These are phyloP conservation scores for Pedinophyceae sp. DNA, from an alignment of 139 green algal species.

Conservation along the genomic window DNA sequence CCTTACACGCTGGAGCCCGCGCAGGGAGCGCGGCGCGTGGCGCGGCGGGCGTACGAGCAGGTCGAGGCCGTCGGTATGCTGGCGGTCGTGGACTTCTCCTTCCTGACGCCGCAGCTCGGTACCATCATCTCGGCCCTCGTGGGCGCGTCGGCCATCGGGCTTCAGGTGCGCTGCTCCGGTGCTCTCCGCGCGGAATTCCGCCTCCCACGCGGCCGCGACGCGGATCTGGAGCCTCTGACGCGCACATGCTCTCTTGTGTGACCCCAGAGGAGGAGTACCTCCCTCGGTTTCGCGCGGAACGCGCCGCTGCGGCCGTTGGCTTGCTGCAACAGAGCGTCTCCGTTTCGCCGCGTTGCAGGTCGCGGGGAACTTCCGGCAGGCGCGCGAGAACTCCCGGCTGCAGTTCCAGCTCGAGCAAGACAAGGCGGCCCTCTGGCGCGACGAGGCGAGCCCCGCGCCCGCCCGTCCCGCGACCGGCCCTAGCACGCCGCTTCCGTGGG, in stretches of 20 bases:
- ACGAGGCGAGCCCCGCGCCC: constrained; percentile 6
- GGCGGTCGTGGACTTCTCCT: too few species aligned
- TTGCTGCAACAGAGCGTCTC: too few species aligned
- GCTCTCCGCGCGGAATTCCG: constrained; percentile 27
- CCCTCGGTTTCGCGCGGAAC: not conserved
- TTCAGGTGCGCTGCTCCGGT: constrained; percentile 35
- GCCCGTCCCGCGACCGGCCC: constrained; percentile 13
- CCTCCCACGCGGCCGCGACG: constrained; percentile 22
- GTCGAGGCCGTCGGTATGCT: too few species aligned
- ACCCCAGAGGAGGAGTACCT: not conserved
- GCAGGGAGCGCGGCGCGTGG: too few species aligned
- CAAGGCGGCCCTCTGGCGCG: too few species aligned
- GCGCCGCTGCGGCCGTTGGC: too few species aligned
- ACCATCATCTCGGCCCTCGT: constrained; percentile 28
- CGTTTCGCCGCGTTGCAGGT: too few species aligned
- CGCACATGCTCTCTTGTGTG: not conserved
- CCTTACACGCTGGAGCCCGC: too few species aligned
- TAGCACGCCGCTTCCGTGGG: constrained; percentile 17
- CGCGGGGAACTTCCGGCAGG: too few species aligned
- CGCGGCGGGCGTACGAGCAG: too few species aligned
- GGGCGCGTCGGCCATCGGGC: constrained; percentile 19
- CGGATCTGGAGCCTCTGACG: not conserved
- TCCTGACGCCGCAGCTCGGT: constrained; percentile 20
- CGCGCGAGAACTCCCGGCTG: too few species aligned
- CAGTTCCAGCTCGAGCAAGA: constrained; percentile 20